Evolutionary conservation across 1,139 yeast genomes (phyloP), one percentile per base, ranked within the genome.

Genomic region (Yamadazyma triangularis): DNA sequence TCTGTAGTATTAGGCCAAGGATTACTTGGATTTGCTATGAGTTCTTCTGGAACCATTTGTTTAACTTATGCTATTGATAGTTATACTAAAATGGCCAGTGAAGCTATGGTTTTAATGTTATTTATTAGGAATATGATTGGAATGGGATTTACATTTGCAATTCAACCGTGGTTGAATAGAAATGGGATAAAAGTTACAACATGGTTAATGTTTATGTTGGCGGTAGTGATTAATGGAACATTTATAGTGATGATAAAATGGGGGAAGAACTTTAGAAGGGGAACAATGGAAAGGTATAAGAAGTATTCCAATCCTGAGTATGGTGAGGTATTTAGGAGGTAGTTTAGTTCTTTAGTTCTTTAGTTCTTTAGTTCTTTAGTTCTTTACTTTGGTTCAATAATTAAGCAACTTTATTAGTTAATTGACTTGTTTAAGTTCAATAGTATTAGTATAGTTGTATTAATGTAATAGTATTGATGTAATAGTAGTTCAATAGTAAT

Each of bases 41-140:
- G 72, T 27, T 60, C 78, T 15, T 64, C 74, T 3, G 81, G 81
- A 22, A 74, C 77, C 4, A 57, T 77, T 32, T 59, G 70, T 31
- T 60, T 77, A 47, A 67, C 79, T 1, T 77, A 77, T 43, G 64
- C 75, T 6, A 64, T 76, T 28, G 84, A 77, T 39, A 62, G 73
- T 36, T 77, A 77, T 43, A 77, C 76, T 18, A 67, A 70, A 23
- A 60, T 78, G 53, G 75, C 73, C 16, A 63, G 74, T 31, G 77
- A 73, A 38, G 71, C 71, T 5, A 62, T 77, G 55, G 79, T 73
- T 12, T 60, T 67, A 32, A 63, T 68, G 56, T 50, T 68, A 29
- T 64, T 70, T 33, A 39, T 65, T 15, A 57, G 73, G 50, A 69
- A 69, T 44, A 47, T 62, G 57, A 64, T 69, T 37, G 74, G 74